These are phyloP conservation scores for Aspergillus hiratsukae DNA, from an alignment of 2,329 filamentous ascomycete species.

Conservation along the genomic window DNA sequence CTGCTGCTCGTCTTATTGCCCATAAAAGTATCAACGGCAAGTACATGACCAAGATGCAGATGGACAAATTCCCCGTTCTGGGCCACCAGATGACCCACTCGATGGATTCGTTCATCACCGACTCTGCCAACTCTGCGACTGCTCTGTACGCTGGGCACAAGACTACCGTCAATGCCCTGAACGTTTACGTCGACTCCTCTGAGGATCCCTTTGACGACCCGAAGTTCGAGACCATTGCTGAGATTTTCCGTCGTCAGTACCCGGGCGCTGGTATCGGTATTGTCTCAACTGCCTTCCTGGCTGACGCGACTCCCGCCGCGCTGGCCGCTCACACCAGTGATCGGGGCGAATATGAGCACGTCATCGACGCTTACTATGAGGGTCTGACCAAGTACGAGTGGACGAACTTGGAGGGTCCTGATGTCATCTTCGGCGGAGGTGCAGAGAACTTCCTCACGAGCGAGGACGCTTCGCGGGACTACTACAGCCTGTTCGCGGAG, in stretches of 20 bases:
- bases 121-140: conserved; percentile 79
- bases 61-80: conserved; percentile 81
- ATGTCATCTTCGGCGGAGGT: conserved; percentile 78
- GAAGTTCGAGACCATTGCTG: conserved; percentile 76
- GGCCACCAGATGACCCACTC: conserved; percentile 89
- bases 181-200: conserved; percentile 76
- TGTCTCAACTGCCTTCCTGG: conserved; percentile 70
- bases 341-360: conserved; percentile 63
- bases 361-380: conserved; percentile 72
- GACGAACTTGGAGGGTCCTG: conserved; percentile 68
- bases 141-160: conserved; percentile 81
- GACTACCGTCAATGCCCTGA: conserved; percentile 75
- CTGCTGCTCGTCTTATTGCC: conserved; percentile 70
- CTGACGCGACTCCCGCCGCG: conserved; percentile 77
- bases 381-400: conserved; percentile 77
- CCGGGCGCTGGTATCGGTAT: conserved; percentile 55
- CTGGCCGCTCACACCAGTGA: conserved; percentile 68
- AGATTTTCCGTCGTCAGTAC: conserved; percentile 65
- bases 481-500: conserved; percentile 65
- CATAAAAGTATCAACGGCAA: conserved; percentile 82
- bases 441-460: conserved; percentile 74
- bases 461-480: conserved; percentile 53
- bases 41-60: conserved; percentile 68
- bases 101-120: conserved; percentile 79
- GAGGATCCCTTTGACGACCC: conserved; percentile 72